Percentiles rank a stretch among this genome's conserved stretches.
These are phyloP conservation scores for Verticillium isaacii DNA, from an alignment of 2,329 filamentous ascomycete genomes.

Conservation along the genomic window DNA sequence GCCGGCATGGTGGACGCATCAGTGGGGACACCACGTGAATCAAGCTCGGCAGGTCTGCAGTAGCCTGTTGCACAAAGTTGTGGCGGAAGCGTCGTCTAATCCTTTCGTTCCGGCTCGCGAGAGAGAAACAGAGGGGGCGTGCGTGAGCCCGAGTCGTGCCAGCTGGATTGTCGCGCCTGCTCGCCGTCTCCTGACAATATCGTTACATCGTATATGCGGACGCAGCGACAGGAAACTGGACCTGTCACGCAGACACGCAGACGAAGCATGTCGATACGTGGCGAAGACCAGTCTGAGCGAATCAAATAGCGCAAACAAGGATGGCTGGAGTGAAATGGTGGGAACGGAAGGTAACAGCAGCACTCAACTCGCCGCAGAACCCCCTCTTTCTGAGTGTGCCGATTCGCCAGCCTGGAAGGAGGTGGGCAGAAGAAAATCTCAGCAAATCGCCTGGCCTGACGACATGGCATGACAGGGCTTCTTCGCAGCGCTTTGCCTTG, in stretches of 20 bases:
- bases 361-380: neutral
- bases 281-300: neutral
- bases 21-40: conserved; percentile 13
- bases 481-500: neutral
- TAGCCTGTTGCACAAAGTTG: conserved; percentile 10
- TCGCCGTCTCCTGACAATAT: neutral
- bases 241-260: neutral
- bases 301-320: neutral
- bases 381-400: neutral
- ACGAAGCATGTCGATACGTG: neutral
- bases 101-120: conserved; percentile 7
- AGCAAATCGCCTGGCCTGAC: neutral
- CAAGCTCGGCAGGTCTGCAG: conserved; percentile 8
- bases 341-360: neutral
- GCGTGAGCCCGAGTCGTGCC: conserved; percentile 1
- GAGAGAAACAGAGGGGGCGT: neutral
- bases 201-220: neutral
- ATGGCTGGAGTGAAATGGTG: neutral
- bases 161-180: neutral
- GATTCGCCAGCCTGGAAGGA: neutral
- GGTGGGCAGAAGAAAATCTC: neutral
- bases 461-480: neutral
- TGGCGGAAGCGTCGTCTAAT: conserved; percentile 9
- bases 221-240: neutral
- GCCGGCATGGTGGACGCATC: conserved; percentile 11